phyloP scores from a whole-genome alignment of 176 grass and related monocot species.

The Oryza meridionalis region DNA sequence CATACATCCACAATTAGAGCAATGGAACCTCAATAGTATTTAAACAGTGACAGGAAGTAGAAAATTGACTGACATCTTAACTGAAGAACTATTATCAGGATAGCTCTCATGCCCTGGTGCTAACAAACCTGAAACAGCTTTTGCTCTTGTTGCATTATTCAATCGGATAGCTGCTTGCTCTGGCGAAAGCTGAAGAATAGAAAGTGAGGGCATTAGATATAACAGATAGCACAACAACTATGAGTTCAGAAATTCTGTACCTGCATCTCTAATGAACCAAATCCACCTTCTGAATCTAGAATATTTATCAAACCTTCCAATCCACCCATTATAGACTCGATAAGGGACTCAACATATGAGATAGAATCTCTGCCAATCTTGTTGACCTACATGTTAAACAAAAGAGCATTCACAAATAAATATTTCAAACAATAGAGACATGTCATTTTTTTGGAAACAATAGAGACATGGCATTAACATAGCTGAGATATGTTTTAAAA shows the following conservation, averaged over 20 bases:
- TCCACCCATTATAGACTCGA: constrained; percentile 99
- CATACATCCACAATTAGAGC: constrained; percentile 40
- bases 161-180: constrained; percentile 96
- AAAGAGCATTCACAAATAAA: constrained; percentile 33
- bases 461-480: background rate
- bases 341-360: constrained; percentile 92
- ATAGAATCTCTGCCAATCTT: constrained; percentile 97
- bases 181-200: constrained; percentile 73
- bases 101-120: constrained; percentile 89
- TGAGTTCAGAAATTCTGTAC: constrained; percentile 57
- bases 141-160: constrained; percentile 74
- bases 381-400: constrained; percentile 59
- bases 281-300: constrained; percentile 96
- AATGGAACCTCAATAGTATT: constrained; percentile 22
- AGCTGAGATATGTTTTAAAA: background rate
- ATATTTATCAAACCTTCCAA: constrained; percentile 99
- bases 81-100: constrained; percentile 89
- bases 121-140: constrained; percentile 73
- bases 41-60: constrained; percentile 27
- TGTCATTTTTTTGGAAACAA: background rate
- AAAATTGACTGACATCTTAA: constrained; percentile 85
- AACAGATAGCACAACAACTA: background rate
- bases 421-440: constrained; percentile 20
- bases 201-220: constrained; percentile 28
- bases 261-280: constrained; percentile 98